Evolutionary conservation across 176 grass and related monocot genomes (phyloP).

Genomic region (Alopecurus myosuroides): DNA sequence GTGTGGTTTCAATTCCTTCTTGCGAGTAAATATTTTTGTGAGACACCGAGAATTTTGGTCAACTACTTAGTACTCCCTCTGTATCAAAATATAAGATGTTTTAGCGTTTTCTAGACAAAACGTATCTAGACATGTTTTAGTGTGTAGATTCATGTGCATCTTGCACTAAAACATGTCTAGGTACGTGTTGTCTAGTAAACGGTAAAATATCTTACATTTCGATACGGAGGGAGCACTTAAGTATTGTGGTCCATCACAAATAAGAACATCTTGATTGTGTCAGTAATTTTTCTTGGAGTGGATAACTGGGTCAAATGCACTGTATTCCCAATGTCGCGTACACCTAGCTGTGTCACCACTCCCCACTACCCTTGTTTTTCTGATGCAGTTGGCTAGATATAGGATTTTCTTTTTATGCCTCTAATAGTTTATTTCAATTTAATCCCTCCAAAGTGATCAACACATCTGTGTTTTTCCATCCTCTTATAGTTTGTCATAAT

Average conservation of each 20-base stretch:
- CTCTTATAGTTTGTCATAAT: not conserved
- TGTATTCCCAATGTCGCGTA: not conserved
- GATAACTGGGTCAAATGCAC: not conserved
- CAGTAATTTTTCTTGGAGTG: not conserved
- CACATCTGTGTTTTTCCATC: not conserved
- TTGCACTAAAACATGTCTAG: too few relatives aligned
- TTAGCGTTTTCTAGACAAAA: too few relatives aligned
- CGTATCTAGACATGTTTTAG: too few relatives aligned
- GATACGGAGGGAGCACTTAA: too few relatives aligned
- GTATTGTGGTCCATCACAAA: not conserved
- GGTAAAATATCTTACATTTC: too few relatives aligned
- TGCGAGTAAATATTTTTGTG: not conserved
- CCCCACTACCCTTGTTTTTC: not conserved
- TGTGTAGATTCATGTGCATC: too few relatives aligned
- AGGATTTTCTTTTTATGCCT: not conserved
- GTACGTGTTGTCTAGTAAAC: too few relatives aligned
- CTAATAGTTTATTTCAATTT: not conserved
- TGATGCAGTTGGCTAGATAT: not conserved
- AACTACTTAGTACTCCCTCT: not conserved
- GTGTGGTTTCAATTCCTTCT: not conserved
- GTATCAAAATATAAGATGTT: too few relatives aligned
- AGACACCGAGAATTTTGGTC: not conserved
- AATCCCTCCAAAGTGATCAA: not conserved
- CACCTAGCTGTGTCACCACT: not conserved
- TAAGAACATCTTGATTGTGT: not conserved